Conservation (phyloP, 1,284 basidiomycete species). For the Trichosporon inkin region DNA sequence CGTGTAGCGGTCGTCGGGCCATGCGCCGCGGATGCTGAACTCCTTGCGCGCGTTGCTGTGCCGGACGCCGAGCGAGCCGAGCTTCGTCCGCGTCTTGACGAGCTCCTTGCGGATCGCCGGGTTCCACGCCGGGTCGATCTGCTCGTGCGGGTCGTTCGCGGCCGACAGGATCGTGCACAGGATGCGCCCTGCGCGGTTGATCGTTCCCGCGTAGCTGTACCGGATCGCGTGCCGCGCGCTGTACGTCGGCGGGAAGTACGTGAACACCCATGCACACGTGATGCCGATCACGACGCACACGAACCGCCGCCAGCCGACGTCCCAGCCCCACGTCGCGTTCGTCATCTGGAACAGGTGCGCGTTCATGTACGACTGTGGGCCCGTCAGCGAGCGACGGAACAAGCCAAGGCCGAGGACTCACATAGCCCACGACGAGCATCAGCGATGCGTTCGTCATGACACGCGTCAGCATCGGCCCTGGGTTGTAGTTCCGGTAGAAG, state of each 20-base stretch:
- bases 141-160: constrained; percentile 42
- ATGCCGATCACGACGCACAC: constrained; percentile 47
- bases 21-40: constrained; percentile 45
- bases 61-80: constrained; percentile 39
- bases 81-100: constrained; percentile 38
- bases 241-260: constrained; percentile 49
- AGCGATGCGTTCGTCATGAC: constrained; percentile 70
- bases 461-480: constrained; percentile 64
- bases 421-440: constrained; percentile 65
- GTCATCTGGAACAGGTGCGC: constrained; percentile 41
- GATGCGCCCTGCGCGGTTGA: constrained; percentile 47
- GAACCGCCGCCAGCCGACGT: constrained; percentile 53
- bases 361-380: constrained; percentile 42
- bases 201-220: constrained; percentile 47
- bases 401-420: constrained; percentile 43
- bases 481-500: constrained; percentile 64
- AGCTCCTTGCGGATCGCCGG: constrained; percentile 34
- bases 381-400: constrained; percentile 12
- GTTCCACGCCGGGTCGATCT: constrained; percentile 26
- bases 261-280: constrained; percentile 45
- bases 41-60: constrained; percentile 48
- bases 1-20: constrained; percentile 48
- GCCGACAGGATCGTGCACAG: constrained; percentile 50
- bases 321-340: constrained; percentile 49
- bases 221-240: constrained; percentile 49